Evolutionary conservation across 164 flowering plant species (phyloP).

Genomic region (Platanus orientalis): DNA sequence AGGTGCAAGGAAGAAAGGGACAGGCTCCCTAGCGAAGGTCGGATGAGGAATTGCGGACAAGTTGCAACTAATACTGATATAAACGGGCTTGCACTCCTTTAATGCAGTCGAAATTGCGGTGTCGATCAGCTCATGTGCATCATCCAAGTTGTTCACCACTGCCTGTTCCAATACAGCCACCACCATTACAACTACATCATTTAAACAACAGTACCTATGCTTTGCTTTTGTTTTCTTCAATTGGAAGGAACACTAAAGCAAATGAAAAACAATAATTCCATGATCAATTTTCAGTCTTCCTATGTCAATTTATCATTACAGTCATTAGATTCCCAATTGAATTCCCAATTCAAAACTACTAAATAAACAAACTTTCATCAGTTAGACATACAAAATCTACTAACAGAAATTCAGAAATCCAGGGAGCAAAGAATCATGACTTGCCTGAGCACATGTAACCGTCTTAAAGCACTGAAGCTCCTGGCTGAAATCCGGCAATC

Average conservation of each 20-base stretch:
- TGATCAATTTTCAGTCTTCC: no score
- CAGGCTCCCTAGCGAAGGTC: constrained; percentile 53
- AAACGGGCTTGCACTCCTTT: constrained; percentile 70
- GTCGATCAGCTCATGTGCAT: constrained; percentile 67
- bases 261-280: no score
- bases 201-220: no score
- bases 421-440: background rate
- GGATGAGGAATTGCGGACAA: constrained; percentile 62
- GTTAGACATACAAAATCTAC: background rate
- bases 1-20: constrained; percentile 52
- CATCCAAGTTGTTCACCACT: constrained; percentile 63
- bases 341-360: no score
- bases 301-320: no score
- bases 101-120: constrained; percentile 70
- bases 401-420: background rate
- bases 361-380: background rate
- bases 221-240: no score
- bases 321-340: no score
- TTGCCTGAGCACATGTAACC: constrained; percentile 58
- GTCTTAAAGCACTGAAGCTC: constrained; percentile 66
- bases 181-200: background rate
- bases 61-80: constrained; percentile 62
- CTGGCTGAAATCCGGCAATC: constrained; percentile 66
- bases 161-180: constrained; percentile 34
- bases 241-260: no score